phyloP scores from a whole-genome alignment of 2,329 filamentous ascomycete species.

The Monilinia polystroma region DNA sequence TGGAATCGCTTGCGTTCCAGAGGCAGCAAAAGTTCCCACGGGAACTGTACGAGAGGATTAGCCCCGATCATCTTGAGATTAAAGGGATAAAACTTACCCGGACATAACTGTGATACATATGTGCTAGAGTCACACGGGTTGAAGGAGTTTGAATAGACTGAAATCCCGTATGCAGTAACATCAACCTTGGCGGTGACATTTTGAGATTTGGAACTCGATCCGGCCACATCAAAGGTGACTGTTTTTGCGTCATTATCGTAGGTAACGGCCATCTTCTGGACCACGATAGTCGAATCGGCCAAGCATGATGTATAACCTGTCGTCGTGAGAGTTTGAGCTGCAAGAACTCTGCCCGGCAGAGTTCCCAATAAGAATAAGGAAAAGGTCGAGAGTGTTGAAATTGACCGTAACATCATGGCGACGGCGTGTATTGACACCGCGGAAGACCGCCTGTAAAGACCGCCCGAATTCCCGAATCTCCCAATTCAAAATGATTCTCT shows the following conservation, averaged over 20 bases:
- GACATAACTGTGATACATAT: constrained; percentile 74
- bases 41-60: constrained; percentile 56
- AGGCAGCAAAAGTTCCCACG: constrained; percentile 68
- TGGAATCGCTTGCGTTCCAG: constrained; percentile 71
- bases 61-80: not conserved
- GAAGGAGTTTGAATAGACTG: constrained; percentile 77
- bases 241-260: constrained; percentile 75
- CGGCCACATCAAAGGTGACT: constrained; percentile 79
- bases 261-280: constrained; percentile 71
- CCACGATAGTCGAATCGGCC: constrained; percentile 58
- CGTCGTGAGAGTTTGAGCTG: constrained; percentile 73
- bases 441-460: constrained; percentile 17
- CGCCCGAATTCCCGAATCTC: constrained; percentile 14
- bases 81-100: constrained; percentile 50
- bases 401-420: constrained; percentile 38
- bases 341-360: constrained; percentile 50
- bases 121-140: constrained; percentile 74
- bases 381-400: constrained; percentile 34
- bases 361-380: constrained; percentile 37
- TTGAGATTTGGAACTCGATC: constrained; percentile 69
- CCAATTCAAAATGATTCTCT: not conserved
- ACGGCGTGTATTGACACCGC: constrained; percentile 23
- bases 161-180: constrained; percentile 63
- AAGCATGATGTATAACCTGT: constrained; percentile 76
- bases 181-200: constrained; percentile 68